Evolutionary conservation across 805 yeast species (phyloP).

Genomic region (Cyberlindnera mrakii): DNA sequence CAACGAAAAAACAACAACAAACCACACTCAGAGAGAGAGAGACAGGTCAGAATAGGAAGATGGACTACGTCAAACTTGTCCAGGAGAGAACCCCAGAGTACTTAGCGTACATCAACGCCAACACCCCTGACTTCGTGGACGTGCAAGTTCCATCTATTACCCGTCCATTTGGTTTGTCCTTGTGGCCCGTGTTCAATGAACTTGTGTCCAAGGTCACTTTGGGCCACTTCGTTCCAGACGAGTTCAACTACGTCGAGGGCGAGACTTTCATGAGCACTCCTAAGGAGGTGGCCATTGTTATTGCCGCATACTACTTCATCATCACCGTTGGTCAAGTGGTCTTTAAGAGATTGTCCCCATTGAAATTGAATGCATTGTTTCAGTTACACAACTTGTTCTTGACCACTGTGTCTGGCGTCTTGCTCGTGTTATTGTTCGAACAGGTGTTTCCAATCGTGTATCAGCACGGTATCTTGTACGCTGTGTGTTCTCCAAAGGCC

Average conservation of each 20-base stretch:
- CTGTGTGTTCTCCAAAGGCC: constrained; percentile 71
- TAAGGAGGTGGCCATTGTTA: constrained; percentile 49
- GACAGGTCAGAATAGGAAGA: not conserved
- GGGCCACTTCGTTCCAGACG: constrained; percentile 56
- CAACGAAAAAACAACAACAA: too few relatives aligned
- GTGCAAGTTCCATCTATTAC: constrained; percentile 50
- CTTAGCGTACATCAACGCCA: constrained; percentile 25
- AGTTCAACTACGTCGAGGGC: constrained; percentile 63
- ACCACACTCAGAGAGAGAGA: too few relatives aligned
- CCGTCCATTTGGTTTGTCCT: constrained; percentile 71
- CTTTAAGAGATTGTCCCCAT: constrained; percentile 52
- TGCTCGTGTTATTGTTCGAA: constrained; percentile 70
- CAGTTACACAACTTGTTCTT: constrained; percentile 80
- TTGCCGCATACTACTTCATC: constrained; percentile 66
- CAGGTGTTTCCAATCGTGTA: constrained; percentile 77
- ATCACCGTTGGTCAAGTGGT: constrained; percentile 82
- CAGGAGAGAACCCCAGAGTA: constrained; percentile 17
- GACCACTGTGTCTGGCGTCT: constrained; percentile 58
- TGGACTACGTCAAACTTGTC: constrained; percentile 16
- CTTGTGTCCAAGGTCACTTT: constrained; percentile 35
- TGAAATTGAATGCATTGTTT: constrained; percentile 69
- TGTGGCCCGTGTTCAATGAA: constrained; percentile 60
- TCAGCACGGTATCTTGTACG: constrained; percentile 72
- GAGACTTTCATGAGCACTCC: constrained; percentile 64
- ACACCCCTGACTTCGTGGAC: constrained; percentile 38